Percentiles rank a stretch among this genome's conserved stretches.
phyloP scores from a whole-genome alignment of 2,329 filamentous ascomycete genomes.

The Cylindrodendrum hubeiense region DNA sequence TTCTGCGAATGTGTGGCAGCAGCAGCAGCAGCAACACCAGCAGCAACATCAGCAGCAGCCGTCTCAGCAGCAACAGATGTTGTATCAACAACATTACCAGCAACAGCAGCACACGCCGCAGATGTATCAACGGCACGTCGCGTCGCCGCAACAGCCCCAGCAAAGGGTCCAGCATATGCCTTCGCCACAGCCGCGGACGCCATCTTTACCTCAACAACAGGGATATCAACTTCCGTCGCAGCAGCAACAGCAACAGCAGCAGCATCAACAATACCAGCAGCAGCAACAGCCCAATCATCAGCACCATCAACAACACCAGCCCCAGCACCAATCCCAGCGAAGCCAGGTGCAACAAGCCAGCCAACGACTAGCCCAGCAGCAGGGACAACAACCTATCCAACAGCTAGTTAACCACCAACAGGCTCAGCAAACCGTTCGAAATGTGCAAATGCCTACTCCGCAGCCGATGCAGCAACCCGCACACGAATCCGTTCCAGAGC shows the following conservation, averaged over 20 bases:
- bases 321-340: constrained; percentile 19
- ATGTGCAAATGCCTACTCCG: constrained; percentile 19
- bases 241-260: constrained; percentile 31
- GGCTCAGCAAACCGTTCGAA: constrained; percentile 31
- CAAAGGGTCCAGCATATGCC: constrained; percentile 29
- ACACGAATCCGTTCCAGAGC: constrained; percentile 31
- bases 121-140: constrained; percentile 47
- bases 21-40: constrained; percentile 50
- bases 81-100: constrained; percentile 43
- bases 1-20: constrained; percentile 48
- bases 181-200: constrained; percentile 40
- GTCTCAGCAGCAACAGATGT: constrained; percentile 46
- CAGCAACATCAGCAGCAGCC: constrained; percentile 43
- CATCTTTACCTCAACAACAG: constrained; percentile 38
- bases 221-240: constrained; percentile 37
- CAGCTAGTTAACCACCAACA: constrained; percentile 23
- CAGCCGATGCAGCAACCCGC: constrained; percentile 35
- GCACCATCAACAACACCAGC: constrained; percentile 31
- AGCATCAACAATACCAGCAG: constrained; percentile 21
- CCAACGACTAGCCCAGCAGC: constrained; percentile 3
- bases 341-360: constrained; percentile 24
- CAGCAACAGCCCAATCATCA: constrained; percentile 22
- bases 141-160: constrained; percentile 40
- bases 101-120: constrained; percentile 52
- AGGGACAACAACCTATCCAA: constrained; percentile 23